Conservation (phyloP, 441 rosid species). For the Caryocar brasiliense region DNA sequence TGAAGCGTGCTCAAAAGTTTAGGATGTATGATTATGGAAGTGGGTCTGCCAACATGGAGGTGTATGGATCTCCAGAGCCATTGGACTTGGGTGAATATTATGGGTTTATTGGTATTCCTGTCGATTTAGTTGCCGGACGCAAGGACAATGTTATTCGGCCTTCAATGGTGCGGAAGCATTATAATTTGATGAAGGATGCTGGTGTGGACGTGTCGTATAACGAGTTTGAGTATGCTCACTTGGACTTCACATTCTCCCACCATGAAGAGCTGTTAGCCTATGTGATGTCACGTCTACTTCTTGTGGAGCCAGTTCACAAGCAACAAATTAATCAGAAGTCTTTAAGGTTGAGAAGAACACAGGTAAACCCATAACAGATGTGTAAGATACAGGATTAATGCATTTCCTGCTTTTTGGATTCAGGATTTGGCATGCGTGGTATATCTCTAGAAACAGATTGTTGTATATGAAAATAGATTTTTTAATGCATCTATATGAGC, state of each 20-base stretch:
- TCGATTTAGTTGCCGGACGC: slow-evolving; percentile 77
- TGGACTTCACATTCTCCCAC: slow-evolving; percentile 90
- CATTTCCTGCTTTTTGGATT: slow-evolving; percentile 1
- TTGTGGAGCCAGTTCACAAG: slow-evolving; percentile 35
- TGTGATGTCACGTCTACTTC: slow-evolving; percentile 70
- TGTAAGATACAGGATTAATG: neutral
- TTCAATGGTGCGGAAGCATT: slow-evolving; percentile 75
- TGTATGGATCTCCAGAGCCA: slow-evolving; percentile 67
- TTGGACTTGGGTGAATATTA: slow-evolving; percentile 76
- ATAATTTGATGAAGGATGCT: slow-evolving; percentile 56
- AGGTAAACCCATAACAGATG: neutral
- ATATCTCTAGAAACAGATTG: slow-evolving; percentile 6
- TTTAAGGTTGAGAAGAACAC: slow-evolving; percentile 35
- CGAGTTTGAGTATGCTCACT: slow-evolving; percentile 87
- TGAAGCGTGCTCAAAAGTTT: slow-evolving; percentile 60
- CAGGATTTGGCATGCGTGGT: slow-evolving; percentile 10
- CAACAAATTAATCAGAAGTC: slow-evolving; percentile 22
- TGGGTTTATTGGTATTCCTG: slow-evolving; percentile 54
- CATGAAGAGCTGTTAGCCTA: slow-evolving; percentile 73
- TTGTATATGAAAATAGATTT: slow-evolving; percentile 11
- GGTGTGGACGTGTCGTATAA: slow-evolving; percentile 58
- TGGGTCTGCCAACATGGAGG: slow-evolving; percentile 49
- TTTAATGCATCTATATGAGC: neutral
- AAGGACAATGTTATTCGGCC: slow-evolving; percentile 79
- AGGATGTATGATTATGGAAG: slow-evolving; percentile 86